Conservation (phyloP, 2,329 filamentous ascomycete species). For the Monosporascus sp. region DNA sequence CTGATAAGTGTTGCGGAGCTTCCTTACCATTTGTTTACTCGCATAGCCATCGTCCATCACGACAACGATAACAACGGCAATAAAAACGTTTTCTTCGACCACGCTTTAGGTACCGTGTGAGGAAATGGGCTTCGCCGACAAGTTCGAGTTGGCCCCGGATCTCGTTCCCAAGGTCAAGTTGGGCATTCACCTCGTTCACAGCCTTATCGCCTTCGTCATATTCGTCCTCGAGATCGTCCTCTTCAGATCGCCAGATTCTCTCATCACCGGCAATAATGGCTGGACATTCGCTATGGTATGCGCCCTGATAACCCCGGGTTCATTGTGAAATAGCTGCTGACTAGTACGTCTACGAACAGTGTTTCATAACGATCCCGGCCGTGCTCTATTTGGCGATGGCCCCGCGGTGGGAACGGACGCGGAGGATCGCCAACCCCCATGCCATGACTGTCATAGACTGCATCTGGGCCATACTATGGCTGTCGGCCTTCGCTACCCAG, state of each 20-base stretch:
- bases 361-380: slow-evolving; percentile 58
- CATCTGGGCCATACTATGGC: slow-evolving; percentile 57
- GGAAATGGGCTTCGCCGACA: slow-evolving; percentile 35
- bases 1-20: neutral
- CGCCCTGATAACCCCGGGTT: slow-evolving; percentile 7
- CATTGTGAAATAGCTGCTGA: slow-evolving; percentile 5
- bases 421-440: slow-evolving; percentile 56
- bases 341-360: slow-evolving; percentile 36
- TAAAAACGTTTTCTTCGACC: neutral
- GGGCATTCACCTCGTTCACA: slow-evolving; percentile 51
- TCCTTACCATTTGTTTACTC: neutral
- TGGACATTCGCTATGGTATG: slow-evolving; percentile 62
- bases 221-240: slow-evolving; percentile 58
- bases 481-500: slow-evolving; percentile 62
- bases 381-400: slow-evolving; percentile 63
- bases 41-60: neutral
- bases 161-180: slow-evolving; percentile 52
- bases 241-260: slow-evolving; percentile 43
- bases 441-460: slow-evolving; percentile 55
- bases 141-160: slow-evolving; percentile 49
- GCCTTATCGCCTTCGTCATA: slow-evolving; percentile 47
- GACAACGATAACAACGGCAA: neutral
- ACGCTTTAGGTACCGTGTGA: neutral
- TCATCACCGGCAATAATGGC: slow-evolving; percentile 52
- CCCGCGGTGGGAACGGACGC: slow-evolving; percentile 57